Percentiles rank a stretch among this genome's conserved stretches.
These are phyloP conservation scores for Colletotrichum salicis DNA, from an alignment of 2,329 filamentous ascomycete species.

Conservation along the genomic window DNA sequence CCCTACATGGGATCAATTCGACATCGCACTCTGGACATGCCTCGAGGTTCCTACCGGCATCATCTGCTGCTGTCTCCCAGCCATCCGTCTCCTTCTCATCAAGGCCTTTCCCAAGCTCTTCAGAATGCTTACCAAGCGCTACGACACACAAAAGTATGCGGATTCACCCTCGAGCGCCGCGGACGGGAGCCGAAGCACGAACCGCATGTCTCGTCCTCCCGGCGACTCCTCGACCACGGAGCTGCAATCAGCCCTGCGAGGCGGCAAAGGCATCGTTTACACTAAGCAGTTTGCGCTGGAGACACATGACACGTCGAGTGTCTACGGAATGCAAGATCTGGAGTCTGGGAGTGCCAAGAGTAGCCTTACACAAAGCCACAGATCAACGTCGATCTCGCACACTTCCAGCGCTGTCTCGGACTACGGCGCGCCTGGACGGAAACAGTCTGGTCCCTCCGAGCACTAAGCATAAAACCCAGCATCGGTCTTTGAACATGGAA, in stretches of 20 bases:
- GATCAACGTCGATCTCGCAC: slow-evolving; percentile 22
- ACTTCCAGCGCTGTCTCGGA: slow-evolving; percentile 8
- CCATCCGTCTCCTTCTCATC: slow-evolving; percentile 33
- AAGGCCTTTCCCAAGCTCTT: slow-evolving; percentile 21
- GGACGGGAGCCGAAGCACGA: not conserved
- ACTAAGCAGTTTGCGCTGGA: slow-evolving; percentile 6
- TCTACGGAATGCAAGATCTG: slow-evolving; percentile 14
- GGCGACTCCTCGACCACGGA: slow-evolving; percentile 4
- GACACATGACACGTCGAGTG: slow-evolving; percentile 10
- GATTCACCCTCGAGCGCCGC: slow-evolving; percentile 4
- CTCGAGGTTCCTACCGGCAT: slow-evolving; percentile 30
- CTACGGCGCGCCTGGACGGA: not conserved
- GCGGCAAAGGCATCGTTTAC: not conserved
- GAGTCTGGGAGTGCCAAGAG: slow-evolving; percentile 12
- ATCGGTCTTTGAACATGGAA: not conserved
- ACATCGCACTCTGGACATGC: slow-evolving; percentile 38
- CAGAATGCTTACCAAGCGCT: slow-evolving; percentile 20
- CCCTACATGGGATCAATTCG: slow-evolving; percentile 44
- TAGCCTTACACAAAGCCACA: slow-evolving; percentile 9
- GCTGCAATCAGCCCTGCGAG: not conserved
- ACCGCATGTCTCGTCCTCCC: not conserved
- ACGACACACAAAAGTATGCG: not conserved
- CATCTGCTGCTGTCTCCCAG: slow-evolving; percentile 27
- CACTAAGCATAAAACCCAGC: not conserved
- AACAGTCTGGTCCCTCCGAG: not conserved